Percentiles rank a stretch among this genome's conserved stretches.
Evolutionary conservation across 2,329 filamentous ascomycete genomes (phyloP).

Genomic region (Biscogniauxia marginata): DNA sequence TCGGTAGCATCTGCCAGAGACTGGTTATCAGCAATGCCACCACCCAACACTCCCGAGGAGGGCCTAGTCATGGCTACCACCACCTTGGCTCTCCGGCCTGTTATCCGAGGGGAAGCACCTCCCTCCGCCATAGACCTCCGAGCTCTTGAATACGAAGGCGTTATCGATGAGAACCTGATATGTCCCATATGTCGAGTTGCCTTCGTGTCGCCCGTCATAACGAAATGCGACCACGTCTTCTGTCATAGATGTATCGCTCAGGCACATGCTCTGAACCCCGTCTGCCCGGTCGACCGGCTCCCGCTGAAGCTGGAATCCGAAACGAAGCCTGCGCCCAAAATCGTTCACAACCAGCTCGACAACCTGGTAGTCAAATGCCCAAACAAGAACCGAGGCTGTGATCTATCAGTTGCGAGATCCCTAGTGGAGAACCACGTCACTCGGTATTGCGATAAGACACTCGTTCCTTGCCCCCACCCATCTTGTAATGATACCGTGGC

Average conservation of each 20-base stretch:
- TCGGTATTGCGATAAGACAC: conserved; percentile 54
- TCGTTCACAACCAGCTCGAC: conserved; percentile 62
- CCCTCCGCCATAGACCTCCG: conserved; percentile 40
- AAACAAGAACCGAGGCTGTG: conserved; percentile 50
- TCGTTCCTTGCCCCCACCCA: conserved; percentile 55
- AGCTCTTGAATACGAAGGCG: conserved; percentile 42
- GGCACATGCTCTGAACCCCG: conserved; percentile 40
- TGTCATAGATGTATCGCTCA: conserved; percentile 56
- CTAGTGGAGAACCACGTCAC: conserved; percentile 56
- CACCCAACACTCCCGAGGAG: conserved; percentile 37
- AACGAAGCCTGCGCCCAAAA: conserved; percentile 37
- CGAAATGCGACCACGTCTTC: conserved; percentile 64
- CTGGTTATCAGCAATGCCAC: conserved; percentile 27
- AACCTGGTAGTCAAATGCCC: conserved; percentile 59
- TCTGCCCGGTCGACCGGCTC: conserved; percentile 60
- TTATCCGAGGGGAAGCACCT: conserved; percentile 18
- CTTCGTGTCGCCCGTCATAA: conserved; percentile 59
- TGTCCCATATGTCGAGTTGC: conserved; percentile 60
- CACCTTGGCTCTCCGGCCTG: conserved; percentile 26
- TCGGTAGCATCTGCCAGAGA: conserved; percentile 8
- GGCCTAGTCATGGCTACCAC: conserved; percentile 24
- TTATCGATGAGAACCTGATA: conserved; percentile 47
- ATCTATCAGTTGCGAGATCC: conserved; percentile 49
- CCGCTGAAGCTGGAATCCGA: conserved; percentile 35
- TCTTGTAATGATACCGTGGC: conserved; percentile 51